phyloP scores from a whole-genome alignment of 1,284 basidiomycete species.

The Fomitopsis palustris region DNA sequence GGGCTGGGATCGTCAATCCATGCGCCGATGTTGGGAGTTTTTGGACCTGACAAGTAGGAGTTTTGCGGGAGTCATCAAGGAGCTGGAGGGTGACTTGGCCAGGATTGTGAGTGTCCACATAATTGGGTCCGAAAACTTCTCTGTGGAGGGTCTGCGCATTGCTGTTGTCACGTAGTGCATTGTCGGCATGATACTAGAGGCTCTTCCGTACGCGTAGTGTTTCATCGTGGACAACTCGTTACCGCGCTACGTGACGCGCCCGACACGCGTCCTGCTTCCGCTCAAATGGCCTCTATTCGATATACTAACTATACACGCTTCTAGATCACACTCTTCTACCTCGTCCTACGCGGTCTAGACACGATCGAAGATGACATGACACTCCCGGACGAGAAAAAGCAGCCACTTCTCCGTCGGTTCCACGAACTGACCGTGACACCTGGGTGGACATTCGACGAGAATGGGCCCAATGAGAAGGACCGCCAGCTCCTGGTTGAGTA shows the following conservation, averaged over 20 bases:
- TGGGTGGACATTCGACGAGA: conserved; percentile 87
- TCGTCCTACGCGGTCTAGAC: conserved; percentile 90
- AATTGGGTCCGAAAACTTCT: background rate
- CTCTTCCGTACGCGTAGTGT: too few relatives aligned
- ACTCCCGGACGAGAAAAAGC: conserved; percentile 82
- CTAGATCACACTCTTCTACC: conserved; percentile 93
- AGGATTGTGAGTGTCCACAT: conserved; percentile 66
- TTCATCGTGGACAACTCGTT: too few relatives aligned
- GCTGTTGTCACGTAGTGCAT: background rate
- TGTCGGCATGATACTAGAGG: background rate
- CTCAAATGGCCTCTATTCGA: too few relatives aligned
- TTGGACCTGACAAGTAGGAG: conserved; percentile 88
- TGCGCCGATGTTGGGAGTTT: conserved; percentile 91
- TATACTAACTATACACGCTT: background rate
- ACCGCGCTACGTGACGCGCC: too few relatives aligned
- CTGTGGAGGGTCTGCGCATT: background rate
- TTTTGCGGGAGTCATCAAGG: conserved; percentile 94
- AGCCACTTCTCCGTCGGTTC: conserved; percentile 83
- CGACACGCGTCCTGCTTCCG: background rate
- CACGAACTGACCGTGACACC: conserved; percentile 79
- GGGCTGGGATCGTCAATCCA: conserved; percentile 80
- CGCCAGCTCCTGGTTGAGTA: conserved; percentile 86
- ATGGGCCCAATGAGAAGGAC: conserved; percentile 90
- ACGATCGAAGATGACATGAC: conserved; percentile 99
- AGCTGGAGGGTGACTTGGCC: conserved; percentile 93